These are phyloP conservation scores for Pholiota conissans DNA, from an alignment of 768 basidiomycete species.

Conservation along the genomic window DNA sequence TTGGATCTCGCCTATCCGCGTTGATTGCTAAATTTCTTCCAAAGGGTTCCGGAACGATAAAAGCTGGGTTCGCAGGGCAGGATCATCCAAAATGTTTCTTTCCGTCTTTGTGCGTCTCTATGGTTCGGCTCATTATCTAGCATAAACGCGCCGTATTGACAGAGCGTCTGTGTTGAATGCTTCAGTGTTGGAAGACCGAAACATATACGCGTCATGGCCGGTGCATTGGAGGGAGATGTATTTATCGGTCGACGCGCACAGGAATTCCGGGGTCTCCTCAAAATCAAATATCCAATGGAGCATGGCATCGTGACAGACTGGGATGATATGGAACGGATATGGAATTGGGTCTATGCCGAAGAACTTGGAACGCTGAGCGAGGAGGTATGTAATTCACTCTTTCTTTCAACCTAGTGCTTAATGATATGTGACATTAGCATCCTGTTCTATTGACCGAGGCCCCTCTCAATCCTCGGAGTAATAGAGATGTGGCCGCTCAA, in stretches of 20 bases:
- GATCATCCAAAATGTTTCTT: conserved; percentile 99
- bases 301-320: conserved; percentile 99
- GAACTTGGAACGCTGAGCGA: conserved; percentile 94
- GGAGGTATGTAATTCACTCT: conserved; percentile 60
- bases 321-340: conserved; percentile 99
- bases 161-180: conserved; percentile 15
- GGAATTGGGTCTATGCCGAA: conserved; percentile 97
- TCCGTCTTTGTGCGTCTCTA: conserved; percentile 87
- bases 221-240: conserved; percentile 92
- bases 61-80: conserved; percentile 98
- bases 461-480: conserved; percentile 93
- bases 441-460: conserved; percentile 97
- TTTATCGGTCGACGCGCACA: conserved; percentile 96
- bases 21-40: conserved; percentile 25
- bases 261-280: conserved; percentile 91
- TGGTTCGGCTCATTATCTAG: conserved; percentile 32
- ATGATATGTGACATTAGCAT: conserved; percentile 57
- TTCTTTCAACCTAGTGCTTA: conserved; percentile 14
- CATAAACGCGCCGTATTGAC: conserved; percentile 24
- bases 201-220: conserved; percentile 97
- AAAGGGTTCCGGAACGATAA: conserved; percentile 97
- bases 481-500: conserved; percentile 95
- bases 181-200: conserved; percentile 93
- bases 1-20: conserved; percentile 9
- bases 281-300: conserved; percentile 99